phyloP scores from a whole-genome alignment of 1,284 basidiomycete species.

The Pseudozyma thailandica region DNA sequence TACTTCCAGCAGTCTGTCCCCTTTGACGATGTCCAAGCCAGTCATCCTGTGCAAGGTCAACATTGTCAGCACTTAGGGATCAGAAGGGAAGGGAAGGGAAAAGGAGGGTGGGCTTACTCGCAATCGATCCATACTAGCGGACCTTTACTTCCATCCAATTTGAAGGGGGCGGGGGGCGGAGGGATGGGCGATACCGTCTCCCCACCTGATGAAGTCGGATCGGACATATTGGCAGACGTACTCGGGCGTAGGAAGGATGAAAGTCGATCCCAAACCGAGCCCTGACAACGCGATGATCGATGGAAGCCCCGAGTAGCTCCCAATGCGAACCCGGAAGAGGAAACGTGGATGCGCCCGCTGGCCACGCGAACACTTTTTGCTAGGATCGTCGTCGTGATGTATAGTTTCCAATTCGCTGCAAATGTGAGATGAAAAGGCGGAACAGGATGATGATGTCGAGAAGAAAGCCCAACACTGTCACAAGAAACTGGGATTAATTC shows the following conservation, averaged over 20 bases:
- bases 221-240: not conserved
- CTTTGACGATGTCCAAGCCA: conserved; percentile 73
- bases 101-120: conserved; percentile 70
- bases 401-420: no score
- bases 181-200: conserved; percentile 41
- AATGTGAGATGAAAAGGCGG: no score
- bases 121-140: conserved; percentile 89
- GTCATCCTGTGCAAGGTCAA: conserved; percentile 74
- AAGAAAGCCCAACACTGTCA: not conserved
- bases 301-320: not conserved
- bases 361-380: no score
- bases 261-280: no score
- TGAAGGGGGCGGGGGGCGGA: conserved; percentile 45
- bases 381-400: no score
- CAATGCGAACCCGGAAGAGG: no score
- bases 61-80: not conserved
- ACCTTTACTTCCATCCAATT: conserved; percentile 70
- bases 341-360: no score
- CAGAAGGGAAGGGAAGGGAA: not conserved
- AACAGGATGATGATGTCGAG: not conserved
- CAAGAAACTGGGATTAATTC: no score
- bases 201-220: not conserved
- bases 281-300: not conserved
- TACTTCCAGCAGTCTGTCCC: conserved; percentile 79
- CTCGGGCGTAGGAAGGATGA: no score